Conservation (phyloP, 768 basidiomycete genomes). For the Termitomyces sp. region DNA sequence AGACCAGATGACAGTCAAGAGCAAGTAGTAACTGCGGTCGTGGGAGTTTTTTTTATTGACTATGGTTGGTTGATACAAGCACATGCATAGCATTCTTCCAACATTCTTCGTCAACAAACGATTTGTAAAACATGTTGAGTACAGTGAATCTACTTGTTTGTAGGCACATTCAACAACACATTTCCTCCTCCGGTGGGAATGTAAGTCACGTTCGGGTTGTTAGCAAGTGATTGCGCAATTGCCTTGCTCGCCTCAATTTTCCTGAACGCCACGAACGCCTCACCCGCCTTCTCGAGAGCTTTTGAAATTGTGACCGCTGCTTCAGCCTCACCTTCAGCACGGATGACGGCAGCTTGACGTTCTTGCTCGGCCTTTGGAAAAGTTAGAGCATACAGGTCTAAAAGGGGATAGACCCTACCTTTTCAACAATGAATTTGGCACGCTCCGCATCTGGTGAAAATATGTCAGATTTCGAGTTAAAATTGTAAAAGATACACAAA, state of each 20-base stretch:
- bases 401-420: slow-evolving; percentile 42
- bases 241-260: slow-evolving; percentile 99
- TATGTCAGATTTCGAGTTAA: slow-evolving; percentile 2
- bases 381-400: slow-evolving; percentile 3
- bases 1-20: slow-evolving; percentile 47
- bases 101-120: background rate
- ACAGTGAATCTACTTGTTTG: slow-evolving; percentile 34
- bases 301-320: slow-evolving; percentile 91
- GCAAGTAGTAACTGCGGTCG: slow-evolving; percentile 31
- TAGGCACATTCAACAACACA: slow-evolving; percentile 80
- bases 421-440: slow-evolving; percentile 99
- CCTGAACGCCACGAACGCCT: slow-evolving; percentile 91
- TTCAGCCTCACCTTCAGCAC: slow-evolving; percentile 98
- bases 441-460: slow-evolving; percentile 81
- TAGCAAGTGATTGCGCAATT: slow-evolving; percentile 80
- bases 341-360: slow-evolving; percentile 95
- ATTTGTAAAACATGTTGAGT: background rate
- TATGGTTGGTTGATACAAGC: slow-evolving; percentile 15
- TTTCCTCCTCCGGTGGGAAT: slow-evolving; percentile 79
- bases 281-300: slow-evolving; percentile 91
- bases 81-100: background rate
- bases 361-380: slow-evolving; percentile 90
- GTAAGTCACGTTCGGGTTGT: slow-evolving; percentile 84
- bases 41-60: slow-evolving; percentile 36
- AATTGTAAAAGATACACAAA: slow-evolving; percentile 24